These are phyloP conservation scores for Kentomonas sorsogonicus DNA, from an alignment of 208 protist genomes.

Conservation along the genomic window DNA sequence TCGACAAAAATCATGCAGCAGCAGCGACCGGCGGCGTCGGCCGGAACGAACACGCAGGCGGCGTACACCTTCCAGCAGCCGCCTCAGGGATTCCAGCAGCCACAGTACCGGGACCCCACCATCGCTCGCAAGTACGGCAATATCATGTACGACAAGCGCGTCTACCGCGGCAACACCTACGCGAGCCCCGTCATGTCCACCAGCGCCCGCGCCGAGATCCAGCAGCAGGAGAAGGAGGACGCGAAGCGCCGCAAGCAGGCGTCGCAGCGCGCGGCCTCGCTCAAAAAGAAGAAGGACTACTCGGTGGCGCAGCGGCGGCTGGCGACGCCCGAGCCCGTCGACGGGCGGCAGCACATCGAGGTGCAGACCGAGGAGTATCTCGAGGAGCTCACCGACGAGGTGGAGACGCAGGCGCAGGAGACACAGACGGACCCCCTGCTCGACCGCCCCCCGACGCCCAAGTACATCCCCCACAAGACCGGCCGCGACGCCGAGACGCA, in stretches of 20 bases:
- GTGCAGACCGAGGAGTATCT: conserved; percentile 96
- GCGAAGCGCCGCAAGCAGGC: conserved; percentile 58
- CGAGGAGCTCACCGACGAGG: conserved; percentile 91
- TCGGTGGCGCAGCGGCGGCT: conserved; percentile 46
- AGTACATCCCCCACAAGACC: conserved; percentile 92
- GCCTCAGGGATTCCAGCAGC: conserved; percentile 72
- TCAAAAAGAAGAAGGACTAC: conserved; percentile 63
- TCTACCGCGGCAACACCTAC: conserved; percentile 95
- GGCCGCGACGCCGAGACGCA: conserved; percentile 95
- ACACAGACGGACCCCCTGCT: conserved; percentile 96
- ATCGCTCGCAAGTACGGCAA: conserved; percentile 78
- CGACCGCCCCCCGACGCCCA: conserved; percentile 91
- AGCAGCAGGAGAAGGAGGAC: conserved; percentile 57
- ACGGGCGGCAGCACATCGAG: conserved; percentile 87
- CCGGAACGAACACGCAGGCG: conserved; percentile 39
- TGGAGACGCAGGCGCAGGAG: conserved; percentile 75
- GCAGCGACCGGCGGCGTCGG: conserved; percentile 22
- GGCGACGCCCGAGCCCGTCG: conserved; percentile 83
- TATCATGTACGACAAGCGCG: conserved; percentile 94
- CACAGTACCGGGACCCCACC: conserved; percentile 76
- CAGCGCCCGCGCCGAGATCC: conserved; percentile 57
- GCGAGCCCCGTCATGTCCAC: conserved; percentile 81
- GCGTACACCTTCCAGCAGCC: conserved; percentile 90
- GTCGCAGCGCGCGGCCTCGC: conserved; percentile 45
- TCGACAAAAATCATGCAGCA: conserved; percentile 29